phyloP scores from a whole-genome alignment of 2,329 filamentous ascomycete genomes.

The Ceratocystis harringtonii region DNA sequence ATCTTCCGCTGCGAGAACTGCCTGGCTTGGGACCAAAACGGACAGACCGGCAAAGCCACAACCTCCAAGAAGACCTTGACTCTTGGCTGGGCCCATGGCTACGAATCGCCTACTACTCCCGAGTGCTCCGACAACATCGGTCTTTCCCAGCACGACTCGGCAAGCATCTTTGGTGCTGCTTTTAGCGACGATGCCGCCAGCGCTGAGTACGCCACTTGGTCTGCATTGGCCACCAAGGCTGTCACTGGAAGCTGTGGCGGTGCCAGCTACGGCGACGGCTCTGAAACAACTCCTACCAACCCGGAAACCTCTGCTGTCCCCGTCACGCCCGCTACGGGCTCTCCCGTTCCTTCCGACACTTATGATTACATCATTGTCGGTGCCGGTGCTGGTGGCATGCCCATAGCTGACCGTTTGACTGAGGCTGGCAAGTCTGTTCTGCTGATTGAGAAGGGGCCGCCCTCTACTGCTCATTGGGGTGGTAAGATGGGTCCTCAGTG shows the following conservation, averaged over 20 bases:
- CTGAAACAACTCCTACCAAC: conserved; percentile 18
- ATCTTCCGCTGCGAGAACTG: conserved; percentile 26
- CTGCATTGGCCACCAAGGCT: conserved; percentile 30
- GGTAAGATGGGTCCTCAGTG: conserved; percentile 46
- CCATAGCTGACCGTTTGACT: conserved; percentile 40
- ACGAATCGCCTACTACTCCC: conserved; percentile 29
- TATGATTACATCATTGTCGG: conserved; percentile 51
- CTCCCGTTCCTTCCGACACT: conserved; percentile 12
- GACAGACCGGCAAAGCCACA: conserved; percentile 28
- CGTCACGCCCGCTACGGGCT: conserved; percentile 21
- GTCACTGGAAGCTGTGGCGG: conserved; percentile 25
- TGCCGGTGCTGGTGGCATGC: conserved; percentile 45
- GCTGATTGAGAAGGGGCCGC: conserved; percentile 44
- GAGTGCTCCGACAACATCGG: conserved; percentile 30
- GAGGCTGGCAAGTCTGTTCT: conserved; percentile 50
- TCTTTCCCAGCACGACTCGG: conserved; percentile 38
- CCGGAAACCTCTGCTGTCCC: conserved; percentile 19
- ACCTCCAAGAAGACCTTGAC: conserved; percentile 32
- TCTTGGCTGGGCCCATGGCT: conserved; percentile 42
- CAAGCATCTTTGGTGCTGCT: conserved; percentile 30
- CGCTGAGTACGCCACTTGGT: conserved; percentile 28
- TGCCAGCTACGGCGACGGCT: neutral
- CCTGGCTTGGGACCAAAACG: conserved; percentile 37
- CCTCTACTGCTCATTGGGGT: conserved; percentile 50
- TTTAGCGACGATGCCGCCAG: conserved; percentile 23